Evolutionary conservation across 495 filamentous ascomycete genomes (phyloP).

Genomic region (Xylona heveae): DNA sequence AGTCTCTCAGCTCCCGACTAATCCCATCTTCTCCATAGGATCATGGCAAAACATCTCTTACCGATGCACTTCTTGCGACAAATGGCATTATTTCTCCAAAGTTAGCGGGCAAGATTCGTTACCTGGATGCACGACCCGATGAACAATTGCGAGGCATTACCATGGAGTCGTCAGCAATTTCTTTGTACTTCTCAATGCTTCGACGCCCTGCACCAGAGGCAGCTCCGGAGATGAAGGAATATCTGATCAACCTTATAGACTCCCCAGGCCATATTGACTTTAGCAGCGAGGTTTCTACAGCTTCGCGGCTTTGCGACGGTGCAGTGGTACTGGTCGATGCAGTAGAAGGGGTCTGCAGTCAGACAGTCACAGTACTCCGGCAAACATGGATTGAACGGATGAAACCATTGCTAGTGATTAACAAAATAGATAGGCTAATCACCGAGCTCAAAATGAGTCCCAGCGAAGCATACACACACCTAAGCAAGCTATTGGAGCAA

Average conservation of each 20-base stretch:
- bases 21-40: constrained; percentile 27
- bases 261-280: constrained; percentile 98
- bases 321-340: constrained; percentile 93
- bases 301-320: constrained; percentile 85
- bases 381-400: constrained; percentile 94
- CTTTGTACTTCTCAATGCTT: constrained; percentile 84
- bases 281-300: constrained; percentile 92
- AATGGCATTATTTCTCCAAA: constrained; percentile 99
- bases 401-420: constrained; percentile 85
- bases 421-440: constrained; percentile 91
- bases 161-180: constrained; percentile 98
- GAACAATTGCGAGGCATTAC: constrained; percentile 95
- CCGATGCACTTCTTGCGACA: constrained; percentile 88
- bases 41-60: constrained; percentile 96
- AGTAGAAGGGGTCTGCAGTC: constrained; percentile 93
- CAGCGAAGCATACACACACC: constrained; percentile 67
- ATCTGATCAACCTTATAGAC: constrained; percentile 94
- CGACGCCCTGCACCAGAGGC: constrained; percentile 45
- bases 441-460: constrained; percentile 88
- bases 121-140: constrained; percentile 89
- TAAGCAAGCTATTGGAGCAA: constrained; percentile 81
- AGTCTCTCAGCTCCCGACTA: constrained; percentile 2
- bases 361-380: constrained; percentile 89
- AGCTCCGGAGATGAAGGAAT: constrained; percentile 54
- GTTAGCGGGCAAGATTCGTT: constrained; percentile 91